These are phyloP conservation scores for Syncephalastrum monosporum DNA, from an alignment of 371 early-diverging fungal species.

Conservation along the genomic window DNA sequence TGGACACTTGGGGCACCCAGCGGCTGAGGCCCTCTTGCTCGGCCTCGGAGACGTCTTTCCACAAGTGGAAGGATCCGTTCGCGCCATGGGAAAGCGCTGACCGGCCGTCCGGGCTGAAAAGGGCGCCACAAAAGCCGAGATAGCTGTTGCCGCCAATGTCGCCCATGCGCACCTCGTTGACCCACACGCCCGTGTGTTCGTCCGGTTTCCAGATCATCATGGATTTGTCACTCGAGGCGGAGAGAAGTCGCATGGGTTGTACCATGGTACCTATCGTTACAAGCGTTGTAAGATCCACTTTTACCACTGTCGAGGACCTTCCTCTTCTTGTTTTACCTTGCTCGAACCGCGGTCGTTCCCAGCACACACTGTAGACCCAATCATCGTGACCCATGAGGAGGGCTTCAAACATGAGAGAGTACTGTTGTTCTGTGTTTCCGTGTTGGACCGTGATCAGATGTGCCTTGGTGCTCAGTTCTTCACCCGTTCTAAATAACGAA, in stretches of 20 bases:
- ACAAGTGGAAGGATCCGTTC: constrained; percentile 88
- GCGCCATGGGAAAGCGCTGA: constrained; percentile 78
- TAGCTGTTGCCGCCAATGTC: constrained; percentile 82
- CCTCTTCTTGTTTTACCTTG: constrained; percentile 17
- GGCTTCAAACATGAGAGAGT: constrained; percentile 79
- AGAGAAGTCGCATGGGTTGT: constrained; percentile 76
- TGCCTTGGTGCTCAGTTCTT: constrained; percentile 80
- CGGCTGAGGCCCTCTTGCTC: constrained; percentile 35
- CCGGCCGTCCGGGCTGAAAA: constrained; percentile 69
- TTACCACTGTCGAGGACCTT: not conserved
- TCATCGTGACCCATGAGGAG: constrained; percentile 95
- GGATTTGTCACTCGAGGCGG: constrained; percentile 92
- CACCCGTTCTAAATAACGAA: constrained; percentile 34
- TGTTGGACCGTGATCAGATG: constrained; percentile 62
- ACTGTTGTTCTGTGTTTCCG: constrained; percentile 31
- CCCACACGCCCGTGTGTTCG: constrained; percentile 80
- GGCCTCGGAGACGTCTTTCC: constrained; percentile 58
- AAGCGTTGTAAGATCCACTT: constrained; percentile 2
- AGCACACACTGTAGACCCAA: constrained; percentile 88
- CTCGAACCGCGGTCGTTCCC: constrained; percentile 57
- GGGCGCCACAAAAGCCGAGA: constrained; percentile 83
- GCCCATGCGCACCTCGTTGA: constrained; percentile 82
- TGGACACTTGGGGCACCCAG: constrained; percentile 72
- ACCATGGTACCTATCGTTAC: constrained; percentile 26
- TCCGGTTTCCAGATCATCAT: constrained; percentile 93